Base-by-base conservation (phyloP, 1,284 basidiomycete species). In the Coriolopsis trogii region DNA sequence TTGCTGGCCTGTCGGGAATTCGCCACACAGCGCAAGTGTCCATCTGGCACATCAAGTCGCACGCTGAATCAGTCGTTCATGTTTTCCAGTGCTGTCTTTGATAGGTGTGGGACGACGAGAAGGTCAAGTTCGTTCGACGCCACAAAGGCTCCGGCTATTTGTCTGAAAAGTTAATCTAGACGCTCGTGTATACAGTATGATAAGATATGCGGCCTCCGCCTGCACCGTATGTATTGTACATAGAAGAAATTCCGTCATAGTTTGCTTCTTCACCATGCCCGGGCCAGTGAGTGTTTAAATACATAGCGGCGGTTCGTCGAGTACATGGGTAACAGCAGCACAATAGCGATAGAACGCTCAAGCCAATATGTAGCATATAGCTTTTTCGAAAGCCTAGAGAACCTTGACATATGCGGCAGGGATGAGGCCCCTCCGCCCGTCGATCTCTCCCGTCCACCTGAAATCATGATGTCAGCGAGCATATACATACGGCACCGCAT, bases 401-500 rank as follows among this genome's bases (percentile, higher is more conserved):
- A 83, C 52, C 63, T 84, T 84, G 61, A 87, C 87, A 69, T 91
- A 91, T 20, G 87, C 79, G 7, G 87, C 87, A 15, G 88, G 88
- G 61, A 91, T 83, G 21, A 89, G 69, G 3, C 89, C 88, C 42
- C 75, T 74, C 62, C 71, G 78, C 12, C 85, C 85, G 57, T 86
- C 73, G 24, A 80, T 67, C 67, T 86, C 82, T 9, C 85, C 89
- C 6, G 81, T 87, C 88, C 88, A 91, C 88, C 88, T 91, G 62
- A 34, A 37, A 52, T 44, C 30, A 21, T 33, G 25, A 13, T 46
- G 43, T 31, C 23, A 48, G 31, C 45, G 15, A 18, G 30, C 9
- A 16, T 7, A 18, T 4, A 36, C 30, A 51, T 26, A 20, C 24
- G 21, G 37, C 18, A 18, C 28, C 41, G 18, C 16, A 41, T 4